Base-by-base conservation (phyloP, 2,329 filamentous ascomycete genomes). In the Arthrobotrys pseudoclavata region DNA sequence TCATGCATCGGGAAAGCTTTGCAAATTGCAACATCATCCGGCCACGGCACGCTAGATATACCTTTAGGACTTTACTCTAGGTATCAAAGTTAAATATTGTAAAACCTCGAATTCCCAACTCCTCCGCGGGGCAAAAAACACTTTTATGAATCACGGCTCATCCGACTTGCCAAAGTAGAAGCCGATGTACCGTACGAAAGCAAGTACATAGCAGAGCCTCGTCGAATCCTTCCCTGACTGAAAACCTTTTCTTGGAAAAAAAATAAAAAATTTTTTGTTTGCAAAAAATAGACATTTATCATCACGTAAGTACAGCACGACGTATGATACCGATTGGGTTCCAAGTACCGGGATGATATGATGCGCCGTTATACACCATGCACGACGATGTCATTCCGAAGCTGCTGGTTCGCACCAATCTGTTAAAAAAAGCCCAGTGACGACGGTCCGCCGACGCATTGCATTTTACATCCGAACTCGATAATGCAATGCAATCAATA, bases 111-210 rank as follows among this genome's bases (percentile, higher is more conserved):
- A 53, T 64, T 50, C 50, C 26, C 26, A 48, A 26, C 37, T 61
- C 29, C 20, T 1, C 47, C 62, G 55, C 26, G 60, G 42, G 60
- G 60, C 40, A 31, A 63, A 45, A 29, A 57, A 22, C 9, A 3
- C 12, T 20, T 13, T 26, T 50, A 62, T 74, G 69, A 74, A 67
- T 74, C 69, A 74, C 61, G 9, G 69, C 42, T 67, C 69, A 74
- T 52, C 13, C 62, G 69, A 67, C 62, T 37, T 12, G 13, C 20
- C 47, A 53, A 22, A 34, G 34, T 45, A 24, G 29, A 40, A 26
- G 55, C 18, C 10, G 47, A 50, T 9, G 22, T 50, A 24, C 20
- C 52, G 18, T 24, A 24, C 20, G 10, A 13, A 42, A 15, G 29
- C 20, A 37, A n/a, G 4, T 52, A 40, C 61, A 57, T 10, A 31